Conservation (phyloP, 2,329 filamentous ascomycete genomes). For the Dothistroma septosporum region DNA sequence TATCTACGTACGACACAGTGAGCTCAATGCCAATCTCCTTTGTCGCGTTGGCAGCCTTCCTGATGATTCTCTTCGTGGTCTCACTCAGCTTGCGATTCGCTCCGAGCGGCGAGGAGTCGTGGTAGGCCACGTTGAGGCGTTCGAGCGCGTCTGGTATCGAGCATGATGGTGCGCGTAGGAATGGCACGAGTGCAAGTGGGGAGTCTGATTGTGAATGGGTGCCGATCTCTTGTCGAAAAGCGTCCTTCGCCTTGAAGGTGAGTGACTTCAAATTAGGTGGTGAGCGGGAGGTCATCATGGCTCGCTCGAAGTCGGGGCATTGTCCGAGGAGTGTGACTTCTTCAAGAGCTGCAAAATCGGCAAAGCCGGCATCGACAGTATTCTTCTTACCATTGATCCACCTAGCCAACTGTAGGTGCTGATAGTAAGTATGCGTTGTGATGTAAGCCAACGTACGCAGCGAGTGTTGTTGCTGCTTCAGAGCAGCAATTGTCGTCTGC, state of each 20-base stretch:
- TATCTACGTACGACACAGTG: constrained; percentile 6
- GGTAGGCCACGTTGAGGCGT: constrained; percentile 10
- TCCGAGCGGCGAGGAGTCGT: constrained; percentile 1
- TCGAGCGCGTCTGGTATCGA: constrained; percentile 8
- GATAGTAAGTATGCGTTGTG: constrained; percentile 10
- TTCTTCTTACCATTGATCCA: not conserved
- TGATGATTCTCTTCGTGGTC: constrained; percentile 3
- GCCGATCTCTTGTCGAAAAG: constrained; percentile 7
- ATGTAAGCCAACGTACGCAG: constrained; percentile 19
- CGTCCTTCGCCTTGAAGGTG: constrained; percentile 7
- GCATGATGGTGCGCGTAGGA: constrained; percentile 20
- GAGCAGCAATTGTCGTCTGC: constrained; percentile 11
- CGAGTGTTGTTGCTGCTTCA: constrained; percentile 21
- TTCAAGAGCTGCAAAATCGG: constrained; percentile 16
- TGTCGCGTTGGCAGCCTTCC: constrained; percentile 8
- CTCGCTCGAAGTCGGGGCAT: constrained; percentile 22
- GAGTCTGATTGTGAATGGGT: not conserved
- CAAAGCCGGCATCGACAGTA: constrained; percentile 17
- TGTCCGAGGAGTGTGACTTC: constrained; percentile 15
- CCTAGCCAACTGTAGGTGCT: constrained; percentile 5
- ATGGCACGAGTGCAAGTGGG: constrained; percentile 13
- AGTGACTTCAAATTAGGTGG: constrained; percentile 19
- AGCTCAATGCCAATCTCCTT: constrained; percentile 11
- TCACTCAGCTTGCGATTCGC: not conserved
- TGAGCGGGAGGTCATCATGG: constrained; percentile 18